phyloP scores from a whole-genome alignment of 2,329 filamentous ascomycete genomes.

The Ascomycota sp. region DNA sequence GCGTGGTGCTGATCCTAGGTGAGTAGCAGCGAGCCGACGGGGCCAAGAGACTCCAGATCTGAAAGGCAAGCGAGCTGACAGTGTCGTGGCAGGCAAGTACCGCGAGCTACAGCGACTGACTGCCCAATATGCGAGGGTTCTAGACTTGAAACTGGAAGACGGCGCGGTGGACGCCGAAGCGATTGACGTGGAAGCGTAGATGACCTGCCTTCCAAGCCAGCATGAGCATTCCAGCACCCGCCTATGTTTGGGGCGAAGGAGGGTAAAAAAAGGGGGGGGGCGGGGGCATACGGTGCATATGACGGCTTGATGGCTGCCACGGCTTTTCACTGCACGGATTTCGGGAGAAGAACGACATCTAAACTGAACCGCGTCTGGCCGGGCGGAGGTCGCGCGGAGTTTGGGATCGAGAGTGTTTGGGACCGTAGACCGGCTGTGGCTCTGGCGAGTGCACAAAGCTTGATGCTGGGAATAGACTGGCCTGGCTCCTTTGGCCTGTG shows the following conservation, averaged over 20 bases:
- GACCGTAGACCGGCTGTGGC: neutral
- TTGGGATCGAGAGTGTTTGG: neutral
- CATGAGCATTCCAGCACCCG: neutral
- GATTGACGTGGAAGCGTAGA: conserved; percentile 19
- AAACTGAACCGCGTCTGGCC: neutral
- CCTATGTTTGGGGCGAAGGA: neutral
- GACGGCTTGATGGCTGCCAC: neutral
- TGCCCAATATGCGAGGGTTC: conserved; percentile 77
- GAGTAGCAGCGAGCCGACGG: conserved; percentile 15
- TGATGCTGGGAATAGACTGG: neutral
- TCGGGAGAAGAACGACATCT: neutral
- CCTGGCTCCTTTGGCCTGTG: neutral
- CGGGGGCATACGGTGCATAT: neutral
- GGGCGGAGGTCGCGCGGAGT: neutral
- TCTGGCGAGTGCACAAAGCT: neutral
- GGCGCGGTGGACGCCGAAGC: conserved; percentile 20
- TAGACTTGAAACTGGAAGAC: conserved; percentile 36
- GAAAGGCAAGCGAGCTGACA: conserved; percentile 6
- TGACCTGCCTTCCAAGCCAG: neutral
- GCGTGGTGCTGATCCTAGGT: conserved; percentile 84
- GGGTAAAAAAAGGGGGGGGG: no score
- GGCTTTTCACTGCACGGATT: neutral
- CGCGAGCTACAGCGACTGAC: conserved; percentile 81
- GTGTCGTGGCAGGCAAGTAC: conserved; percentile 49
- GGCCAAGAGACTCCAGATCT: neutral